Evolutionary conservation across 2,329 filamentous ascomycete species (phyloP).

Genomic region (Colletotrichum musicola): DNA sequence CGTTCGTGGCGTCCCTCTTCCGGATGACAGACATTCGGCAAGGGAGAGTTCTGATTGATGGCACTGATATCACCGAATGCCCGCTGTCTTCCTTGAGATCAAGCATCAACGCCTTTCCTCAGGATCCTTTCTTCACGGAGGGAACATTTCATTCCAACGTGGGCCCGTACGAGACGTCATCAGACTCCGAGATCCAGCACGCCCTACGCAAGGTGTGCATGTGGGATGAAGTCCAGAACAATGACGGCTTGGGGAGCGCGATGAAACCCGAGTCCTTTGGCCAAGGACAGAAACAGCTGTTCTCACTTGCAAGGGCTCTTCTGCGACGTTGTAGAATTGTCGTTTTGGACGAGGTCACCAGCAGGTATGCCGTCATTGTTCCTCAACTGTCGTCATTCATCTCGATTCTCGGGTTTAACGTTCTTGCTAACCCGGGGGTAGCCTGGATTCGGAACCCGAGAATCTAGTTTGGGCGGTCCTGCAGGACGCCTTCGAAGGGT

Average conservation of each 20-base stretch:
- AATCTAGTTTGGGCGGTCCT: slow-evolving; percentile 44
- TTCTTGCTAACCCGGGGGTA: slow-evolving; percentile 46
- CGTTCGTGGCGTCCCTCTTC: slow-evolving; percentile 91
- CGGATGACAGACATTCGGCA: slow-evolving; percentile 89
- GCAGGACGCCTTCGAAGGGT: slow-evolving; percentile 42
- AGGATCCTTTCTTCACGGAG: slow-evolving; percentile 65
- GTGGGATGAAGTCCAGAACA: not conserved
- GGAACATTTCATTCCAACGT: slow-evolving; percentile 62
- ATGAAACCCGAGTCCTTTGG: not conserved
- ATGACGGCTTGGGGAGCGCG: not conserved
- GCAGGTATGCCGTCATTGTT: not conserved
- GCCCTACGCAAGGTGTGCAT: not conserved
- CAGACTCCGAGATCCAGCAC: not conserved
- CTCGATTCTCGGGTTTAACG: not conserved
- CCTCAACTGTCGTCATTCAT: too few relatives aligned
- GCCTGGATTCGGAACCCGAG: slow-evolving; percentile 47
- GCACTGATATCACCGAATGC: slow-evolving; percentile 88
- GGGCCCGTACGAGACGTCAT: slow-evolving; percentile 40
- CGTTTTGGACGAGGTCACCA: not conserved
- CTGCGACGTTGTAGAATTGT: not conserved
- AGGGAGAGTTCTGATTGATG: slow-evolving; percentile 91
- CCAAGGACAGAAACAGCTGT: not conserved
- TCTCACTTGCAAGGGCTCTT: not conserved
- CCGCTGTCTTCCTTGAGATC: slow-evolving; percentile 80
- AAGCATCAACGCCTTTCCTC: slow-evolving; percentile 66